Percentiles rank a stretch among this genome's conserved stretches.
These are phyloP conservation scores for Saraca asoca DNA, from an alignment of 331 rosid species.

Conservation along the genomic window DNA sequence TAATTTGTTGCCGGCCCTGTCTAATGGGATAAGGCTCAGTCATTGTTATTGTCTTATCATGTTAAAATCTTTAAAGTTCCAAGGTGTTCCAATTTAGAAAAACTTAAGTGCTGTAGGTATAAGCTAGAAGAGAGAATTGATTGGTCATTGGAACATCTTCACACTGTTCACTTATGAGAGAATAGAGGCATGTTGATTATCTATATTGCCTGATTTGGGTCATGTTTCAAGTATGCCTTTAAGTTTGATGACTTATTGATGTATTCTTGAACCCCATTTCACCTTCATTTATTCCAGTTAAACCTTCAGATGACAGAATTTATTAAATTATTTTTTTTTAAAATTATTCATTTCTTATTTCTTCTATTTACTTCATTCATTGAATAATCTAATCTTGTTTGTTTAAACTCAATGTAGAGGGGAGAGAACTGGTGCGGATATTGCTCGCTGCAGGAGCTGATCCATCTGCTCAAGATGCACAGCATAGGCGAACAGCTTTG, in stretches of 20 bases:
- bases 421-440: conserved; percentile 85
- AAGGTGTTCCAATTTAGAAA: conserved; percentile 4
- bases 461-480: conserved; percentile 85
- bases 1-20: neutral
- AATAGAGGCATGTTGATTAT: neutral
- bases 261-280: conserved; percentile 6
- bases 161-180: conserved; percentile 13
- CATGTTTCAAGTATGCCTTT: conserved; percentile 11
- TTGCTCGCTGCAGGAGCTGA: conserved; percentile 93
- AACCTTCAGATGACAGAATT: conserved; percentile 5
- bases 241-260: conserved; percentile 17
- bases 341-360: neutral
- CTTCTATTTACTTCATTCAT: conserved; percentile 6
- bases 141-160: conserved; percentile 16
- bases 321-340: conserved; percentile 19
- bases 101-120: neutral
- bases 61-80: neutral
- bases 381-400: conserved; percentile 33
- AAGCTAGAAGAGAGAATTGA: conserved; percentile 1
- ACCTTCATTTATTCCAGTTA: neutral
- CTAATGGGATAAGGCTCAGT: no score
- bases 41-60: no score
- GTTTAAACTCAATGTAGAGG: conserved; percentile 56
- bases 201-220: conserved; percentile 5
- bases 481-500: conserved; percentile 91